Evolutionary conservation across 176 grass and related monocot species (phyloP).

Genomic region (Rhynchospora breviuscula): DNA sequence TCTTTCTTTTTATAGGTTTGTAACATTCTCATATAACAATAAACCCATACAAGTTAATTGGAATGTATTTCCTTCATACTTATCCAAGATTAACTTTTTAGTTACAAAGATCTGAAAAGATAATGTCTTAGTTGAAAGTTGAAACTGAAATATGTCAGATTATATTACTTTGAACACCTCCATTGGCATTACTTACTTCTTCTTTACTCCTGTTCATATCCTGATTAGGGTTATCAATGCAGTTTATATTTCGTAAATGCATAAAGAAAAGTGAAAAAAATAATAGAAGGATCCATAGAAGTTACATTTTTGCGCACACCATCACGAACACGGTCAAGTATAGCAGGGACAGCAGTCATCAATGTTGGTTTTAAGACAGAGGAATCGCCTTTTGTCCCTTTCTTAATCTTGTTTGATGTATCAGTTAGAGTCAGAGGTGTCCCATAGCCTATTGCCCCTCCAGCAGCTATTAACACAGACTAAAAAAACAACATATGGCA

Average conservation of each 20-base stretch:
- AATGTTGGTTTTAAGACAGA: slow-evolving; percentile 72
- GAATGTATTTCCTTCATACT: neutral
- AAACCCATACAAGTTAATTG: neutral
- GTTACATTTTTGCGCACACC: slow-evolving; percentile 89
- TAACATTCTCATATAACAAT: neutral
- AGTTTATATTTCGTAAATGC: neutral
- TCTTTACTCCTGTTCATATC: neutral
- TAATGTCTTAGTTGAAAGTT: neutral
- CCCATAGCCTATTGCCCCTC: slow-evolving; percentile 78
- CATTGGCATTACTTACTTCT: neutral
- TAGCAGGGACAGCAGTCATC: slow-evolving; percentile 93
- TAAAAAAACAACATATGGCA: slow-evolving; percentile 30
- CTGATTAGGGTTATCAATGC: neutral
- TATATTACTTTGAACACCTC: neutral
- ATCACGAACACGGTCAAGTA: slow-evolving; percentile 85
- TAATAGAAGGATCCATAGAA: slow-evolving; percentile 12
- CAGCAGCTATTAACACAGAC: slow-evolving; percentile 68
- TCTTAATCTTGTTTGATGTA: slow-evolving; percentile 96
- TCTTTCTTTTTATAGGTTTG: neutral
- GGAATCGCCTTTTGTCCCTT: slow-evolving; percentile 74
- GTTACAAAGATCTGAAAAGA: neutral
- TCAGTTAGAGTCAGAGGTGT: slow-evolving; percentile 87
- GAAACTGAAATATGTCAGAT: neutral
- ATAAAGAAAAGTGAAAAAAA: neutral
- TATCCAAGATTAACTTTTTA: neutral